phyloP scores from a whole-genome alignment of 2,329 filamentous ascomycete species.

The Fusarium camptoceras region DNA sequence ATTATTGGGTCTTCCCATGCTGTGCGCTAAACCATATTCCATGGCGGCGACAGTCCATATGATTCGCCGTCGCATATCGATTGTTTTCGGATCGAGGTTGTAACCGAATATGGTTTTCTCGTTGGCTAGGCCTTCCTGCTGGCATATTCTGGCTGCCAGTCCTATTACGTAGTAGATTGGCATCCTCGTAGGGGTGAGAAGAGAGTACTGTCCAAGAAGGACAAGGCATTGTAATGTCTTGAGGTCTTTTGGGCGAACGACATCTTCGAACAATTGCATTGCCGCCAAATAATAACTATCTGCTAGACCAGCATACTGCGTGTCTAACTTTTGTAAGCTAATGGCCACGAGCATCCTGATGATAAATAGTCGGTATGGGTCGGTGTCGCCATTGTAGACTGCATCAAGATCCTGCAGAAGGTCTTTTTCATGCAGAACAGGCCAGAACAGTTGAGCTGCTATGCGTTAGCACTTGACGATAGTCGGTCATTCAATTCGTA shows the following conservation, averaged over 20 bases:
- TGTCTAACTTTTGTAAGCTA: constrained; percentile 90
- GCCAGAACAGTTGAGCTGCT: constrained; percentile 87
- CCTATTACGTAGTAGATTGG: constrained; percentile 95
- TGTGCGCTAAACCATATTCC: constrained; percentile 89
- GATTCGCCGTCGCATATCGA: constrained; percentile 89
- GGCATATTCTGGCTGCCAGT: constrained; percentile 85
- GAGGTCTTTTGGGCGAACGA: constrained; percentile 88
- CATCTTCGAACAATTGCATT: constrained; percentile 83
- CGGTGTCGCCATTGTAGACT: constrained; percentile 79
- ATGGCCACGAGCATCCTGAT: constrained; percentile 94
- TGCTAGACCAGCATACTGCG: constrained; percentile 89
- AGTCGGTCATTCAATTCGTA: not conserved
- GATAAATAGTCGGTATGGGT: constrained; percentile 89
- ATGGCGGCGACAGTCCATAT: constrained; percentile 91
- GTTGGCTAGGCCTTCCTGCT: constrained; percentile 87
- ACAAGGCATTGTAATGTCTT: constrained; percentile 90
- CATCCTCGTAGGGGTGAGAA: constrained; percentile 90
- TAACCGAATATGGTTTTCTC: constrained; percentile 85
- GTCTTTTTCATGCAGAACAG: constrained; percentile 84
- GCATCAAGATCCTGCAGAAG: constrained; percentile 82
- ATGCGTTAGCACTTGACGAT: constrained; percentile 22
- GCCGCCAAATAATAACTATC: constrained; percentile 96
- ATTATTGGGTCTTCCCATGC: constrained; percentile 86
- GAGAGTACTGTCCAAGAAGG: constrained; percentile 89
- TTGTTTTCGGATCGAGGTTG: constrained; percentile 75